A percentile compares a stretch with the other conserved stretches of the same genome.
Evolutionary conservation across 805 yeast species (phyloP).

Genomic region (Maudiozyma saulgeensis): DNA sequence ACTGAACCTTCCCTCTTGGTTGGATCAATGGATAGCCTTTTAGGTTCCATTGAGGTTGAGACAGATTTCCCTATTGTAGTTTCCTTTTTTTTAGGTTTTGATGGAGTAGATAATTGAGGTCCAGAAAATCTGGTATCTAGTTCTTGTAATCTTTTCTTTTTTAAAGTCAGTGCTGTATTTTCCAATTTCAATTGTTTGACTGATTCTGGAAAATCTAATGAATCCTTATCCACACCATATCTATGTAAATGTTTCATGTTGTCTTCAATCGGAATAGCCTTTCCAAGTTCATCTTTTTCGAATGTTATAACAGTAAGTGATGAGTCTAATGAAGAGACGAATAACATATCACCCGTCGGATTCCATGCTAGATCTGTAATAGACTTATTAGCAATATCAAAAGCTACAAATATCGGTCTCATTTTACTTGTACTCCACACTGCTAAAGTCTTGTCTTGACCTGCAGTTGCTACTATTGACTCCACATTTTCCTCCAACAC

Average conservation of each 20-base stretch:
- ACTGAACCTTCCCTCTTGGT: neutral
- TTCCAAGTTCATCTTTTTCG: slow-evolving; percentile 55
- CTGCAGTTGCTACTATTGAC: slow-evolving; percentile 87
- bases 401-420: slow-evolving; percentile 71
- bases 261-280: slow-evolving; percentile 50
- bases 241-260: slow-evolving; percentile 63
- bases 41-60: neutral
- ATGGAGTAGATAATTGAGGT: neutral
- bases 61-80: neutral
- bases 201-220: slow-evolving; percentile 79
- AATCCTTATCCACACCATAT: slow-evolving; percentile 83
- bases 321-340: slow-evolving; percentile 77
- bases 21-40: neutral
- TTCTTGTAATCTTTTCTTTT: slow-evolving; percentile 12
- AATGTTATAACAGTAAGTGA: slow-evolving; percentile 60
- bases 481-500: slow-evolving; percentile 27
- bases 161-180: slow-evolving; percentile 41
- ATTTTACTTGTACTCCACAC: slow-evolving; percentile 77
- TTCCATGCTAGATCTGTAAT: slow-evolving; percentile 89
- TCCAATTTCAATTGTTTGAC: slow-evolving; percentile 68
- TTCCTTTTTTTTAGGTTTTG: neutral
- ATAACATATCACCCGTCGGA: slow-evolving; percentile 67
- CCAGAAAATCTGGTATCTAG: slow-evolving; percentile 6
- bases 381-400: slow-evolving; percentile 64
- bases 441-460: slow-evolving; percentile 83